Evolutionary conservation across 306 rosid species (phyloP).

Genomic region (Gastrolobium villosum): DNA sequence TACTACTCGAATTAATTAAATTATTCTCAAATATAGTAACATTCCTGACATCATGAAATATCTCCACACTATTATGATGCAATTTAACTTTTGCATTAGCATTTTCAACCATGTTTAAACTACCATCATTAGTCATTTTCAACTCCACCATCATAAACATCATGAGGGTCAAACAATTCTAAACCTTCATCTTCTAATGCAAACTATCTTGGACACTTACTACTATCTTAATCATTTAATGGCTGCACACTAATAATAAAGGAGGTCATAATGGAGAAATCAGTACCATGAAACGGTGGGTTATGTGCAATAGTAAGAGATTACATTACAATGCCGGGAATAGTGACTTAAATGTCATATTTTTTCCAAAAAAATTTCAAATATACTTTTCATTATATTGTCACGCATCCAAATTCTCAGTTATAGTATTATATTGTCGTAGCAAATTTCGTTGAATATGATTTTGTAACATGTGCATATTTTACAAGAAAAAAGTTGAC

Average conservation of each 20-base stretch:
- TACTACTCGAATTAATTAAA: constrained; percentile 7
- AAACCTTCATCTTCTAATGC: no score
- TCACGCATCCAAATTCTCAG: no score
- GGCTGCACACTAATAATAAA: constrained; percentile 13
- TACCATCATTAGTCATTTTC: constrained; percentile 36
- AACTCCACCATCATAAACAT: neutral
- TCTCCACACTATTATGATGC: constrained; percentile 33
- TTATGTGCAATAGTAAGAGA: neutral
- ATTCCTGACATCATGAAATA: constrained; percentile 14
- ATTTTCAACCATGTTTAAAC: constrained; percentile 17
- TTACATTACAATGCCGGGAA: no score
- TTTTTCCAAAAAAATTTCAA: no score
- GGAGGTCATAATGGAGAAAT: neutral
- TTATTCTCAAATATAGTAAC: neutral
- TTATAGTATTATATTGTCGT: no score
- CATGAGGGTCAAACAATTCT: neutral
- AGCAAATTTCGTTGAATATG: no score
- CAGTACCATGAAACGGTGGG: neutral
- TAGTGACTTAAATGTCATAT: no score
- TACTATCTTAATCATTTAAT: neutral
- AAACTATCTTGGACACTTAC: no score
- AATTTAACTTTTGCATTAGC: constrained; percentile 21
- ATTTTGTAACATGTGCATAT: no score
- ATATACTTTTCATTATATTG: no score
- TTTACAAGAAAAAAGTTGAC: no score